Evolutionary conservation across 2,329 filamentous ascomycete genomes (phyloP).

Genomic region (Epichloe typhina): DNA sequence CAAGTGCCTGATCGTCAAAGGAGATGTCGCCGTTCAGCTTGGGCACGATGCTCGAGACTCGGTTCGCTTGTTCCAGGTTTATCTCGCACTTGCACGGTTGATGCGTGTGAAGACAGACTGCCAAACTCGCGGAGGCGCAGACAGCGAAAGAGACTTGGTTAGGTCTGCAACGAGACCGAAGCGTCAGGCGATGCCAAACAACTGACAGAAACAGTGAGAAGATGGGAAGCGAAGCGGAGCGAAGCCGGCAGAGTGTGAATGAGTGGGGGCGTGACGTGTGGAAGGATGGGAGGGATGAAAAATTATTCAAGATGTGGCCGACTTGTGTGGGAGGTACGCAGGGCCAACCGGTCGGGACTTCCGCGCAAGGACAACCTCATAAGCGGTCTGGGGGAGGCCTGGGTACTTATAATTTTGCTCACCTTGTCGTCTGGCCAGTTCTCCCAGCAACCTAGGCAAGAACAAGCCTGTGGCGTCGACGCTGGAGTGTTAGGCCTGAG

Average conservation of each 20-base stretch:
- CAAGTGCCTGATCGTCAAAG: conserved; percentile 17
- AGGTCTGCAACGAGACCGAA: conserved; percentile 5
- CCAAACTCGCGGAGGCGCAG: conserved; percentile 4
- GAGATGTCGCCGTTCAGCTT: conserved; percentile 13
- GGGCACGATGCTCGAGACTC: conserved; percentile 5
- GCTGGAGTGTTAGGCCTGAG: conserved; percentile 25
- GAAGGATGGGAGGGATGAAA: conserved; percentile 13
- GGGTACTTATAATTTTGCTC: conserved; percentile 44
- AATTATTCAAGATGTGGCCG: conserved; percentile 26
- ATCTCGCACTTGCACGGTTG: conserved; percentile 6
- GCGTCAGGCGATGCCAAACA: conserved; percentile 11
- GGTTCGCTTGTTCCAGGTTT: conserved; percentile 7
- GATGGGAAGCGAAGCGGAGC: conserved; percentile 10
- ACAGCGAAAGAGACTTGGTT: conserved; percentile 5
- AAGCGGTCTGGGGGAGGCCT: conserved; percentile 38
- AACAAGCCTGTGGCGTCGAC: conserved; percentile 30
- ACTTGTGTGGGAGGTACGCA: conserved; percentile 36
- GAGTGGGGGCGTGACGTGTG: conserved; percentile 21
- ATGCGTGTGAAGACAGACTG: conserved; percentile 3
- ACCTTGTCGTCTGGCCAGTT: conserved; percentile 22
- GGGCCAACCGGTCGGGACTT: conserved; percentile 42
- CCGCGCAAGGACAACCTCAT: conserved; percentile 37
- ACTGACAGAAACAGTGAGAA: conserved; percentile 8
- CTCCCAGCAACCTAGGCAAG: conserved; percentile 34
- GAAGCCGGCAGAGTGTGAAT: conserved; percentile 9